A percentile compares a stretch with the other conserved stretches of the same genome.
phyloP scores from a whole-genome alignment of 1,284 basidiomycete species.

The Cronartium ribicola region DNA sequence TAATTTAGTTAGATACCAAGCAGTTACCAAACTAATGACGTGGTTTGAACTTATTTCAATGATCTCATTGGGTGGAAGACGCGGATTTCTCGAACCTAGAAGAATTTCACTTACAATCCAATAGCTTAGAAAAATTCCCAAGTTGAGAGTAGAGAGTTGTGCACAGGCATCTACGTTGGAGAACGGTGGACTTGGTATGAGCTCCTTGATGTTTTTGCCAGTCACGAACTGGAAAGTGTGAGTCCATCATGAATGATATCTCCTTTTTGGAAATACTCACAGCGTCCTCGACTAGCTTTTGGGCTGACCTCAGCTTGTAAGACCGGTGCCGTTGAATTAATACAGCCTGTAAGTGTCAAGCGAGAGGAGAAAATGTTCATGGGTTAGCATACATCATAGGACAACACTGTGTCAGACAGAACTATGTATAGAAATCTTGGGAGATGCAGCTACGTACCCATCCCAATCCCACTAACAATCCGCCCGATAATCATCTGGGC shows the following conservation, averaged over 20 bases:
- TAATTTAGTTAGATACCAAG: no score
- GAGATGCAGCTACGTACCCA: no score
- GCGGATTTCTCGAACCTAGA: no score
- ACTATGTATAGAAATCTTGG: background rate
- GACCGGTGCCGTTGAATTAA: slow-evolving; percentile 51
- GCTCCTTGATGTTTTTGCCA: background rate
- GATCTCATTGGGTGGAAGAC: no score
- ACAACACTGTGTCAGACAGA: background rate
- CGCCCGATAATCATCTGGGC: slow-evolving; percentile 48
- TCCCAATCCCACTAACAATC: slow-evolving; percentile 37
- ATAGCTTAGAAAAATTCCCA: slow-evolving; percentile 50
- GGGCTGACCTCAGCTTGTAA: slow-evolving; percentile 50
- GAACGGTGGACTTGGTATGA: no score
- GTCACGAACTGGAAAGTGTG: background rate
- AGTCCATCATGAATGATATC: background rate
- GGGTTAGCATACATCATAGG: background rate
- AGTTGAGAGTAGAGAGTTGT: slow-evolving; percentile 49
- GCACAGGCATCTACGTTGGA: slow-evolving; percentile 49
- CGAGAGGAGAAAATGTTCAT: background rate
- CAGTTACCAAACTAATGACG: no score
- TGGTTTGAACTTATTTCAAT: no score
- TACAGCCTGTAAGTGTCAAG: slow-evolving; percentile 45
- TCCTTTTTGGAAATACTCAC: slow-evolving; percentile 4
- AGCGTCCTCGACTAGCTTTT: slow-evolving; percentile 49
- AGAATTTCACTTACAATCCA: slow-evolving; percentile 37